Base-by-base conservation (phyloP, 148 eudicot genomes). In the Vaccinium vitisidaea region DNA sequence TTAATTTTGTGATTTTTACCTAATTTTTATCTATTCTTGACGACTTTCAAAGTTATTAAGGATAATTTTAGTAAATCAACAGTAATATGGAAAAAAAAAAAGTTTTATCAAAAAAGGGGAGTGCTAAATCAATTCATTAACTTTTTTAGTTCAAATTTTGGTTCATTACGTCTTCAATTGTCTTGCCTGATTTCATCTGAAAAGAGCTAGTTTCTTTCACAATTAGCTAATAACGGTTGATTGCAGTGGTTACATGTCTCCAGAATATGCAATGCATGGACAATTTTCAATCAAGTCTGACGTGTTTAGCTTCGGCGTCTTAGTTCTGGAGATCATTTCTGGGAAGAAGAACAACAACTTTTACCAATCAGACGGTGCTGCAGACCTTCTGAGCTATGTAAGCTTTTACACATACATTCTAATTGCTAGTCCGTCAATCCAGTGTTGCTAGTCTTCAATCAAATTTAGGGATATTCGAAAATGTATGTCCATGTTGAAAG, bases 171-270 rank as follows among this genome's bases (percentile, higher is more conserved):
- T 16, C 4, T 53, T 46, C 27, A 19, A 46, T 19, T 43, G 78
- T 75, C 21, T 13, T 75, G 50, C 19, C 1, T 75, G 53, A 75
- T 9, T 19, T 75, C 0, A 10, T 19, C 0, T 15, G 8, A 18
- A 75, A 8, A 19, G 7, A 21, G 23, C n/a, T 6, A 18, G 12
- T 43, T 46, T 73, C 49, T 8, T 8, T 36, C 7, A 25, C 50
- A 5, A 14, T 53, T 30, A 6, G n/a, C 21, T 61, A 8, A n/a
- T 39, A 18, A 69, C 0, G 53, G n/a, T 61, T 9, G 12, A 3
- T 25, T 63, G 87, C 79, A 85, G 90, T 77, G 92, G 92, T 80
- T 86, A 50, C 9, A 78, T 63, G 49, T 46, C 73, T 30, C 52
- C 81, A 3, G 70, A 63, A 13, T 63, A 63, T 0, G 70, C n/a